Conservation (phyloP, 345 rosid species). For the Camelina hispida region DNA sequence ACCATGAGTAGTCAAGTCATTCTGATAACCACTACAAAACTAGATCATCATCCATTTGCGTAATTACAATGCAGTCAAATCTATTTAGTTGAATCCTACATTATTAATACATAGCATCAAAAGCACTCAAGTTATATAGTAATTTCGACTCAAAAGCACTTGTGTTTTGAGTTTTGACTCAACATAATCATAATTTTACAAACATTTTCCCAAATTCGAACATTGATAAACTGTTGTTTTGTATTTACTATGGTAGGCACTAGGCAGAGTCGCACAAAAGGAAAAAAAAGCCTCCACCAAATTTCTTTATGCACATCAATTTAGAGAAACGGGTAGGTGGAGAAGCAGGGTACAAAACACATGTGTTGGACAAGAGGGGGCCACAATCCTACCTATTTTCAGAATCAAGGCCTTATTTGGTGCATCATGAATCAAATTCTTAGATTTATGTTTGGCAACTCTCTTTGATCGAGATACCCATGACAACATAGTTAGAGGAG, state of each 20-base stretch:
- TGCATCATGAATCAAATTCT: not conserved
- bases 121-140: too few relatives aligned
- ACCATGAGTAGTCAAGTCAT: too few relatives aligned
- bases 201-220: not conserved
- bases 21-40: too few relatives aligned
- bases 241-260: not conserved
- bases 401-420: constrained; percentile 36
- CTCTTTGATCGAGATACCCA: not conserved
- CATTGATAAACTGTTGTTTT: not conserved
- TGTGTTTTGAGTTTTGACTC: too few relatives aligned
- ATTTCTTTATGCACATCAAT: not conserved
- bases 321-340: constrained; percentile 34
- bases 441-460: not conserved
- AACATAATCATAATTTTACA: too few relatives aligned
- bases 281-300: not conserved
- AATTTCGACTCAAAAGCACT: too few relatives aligned
- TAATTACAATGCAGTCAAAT: too few relatives aligned
- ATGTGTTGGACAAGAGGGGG: constrained; percentile 24
- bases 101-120: too few relatives aligned
- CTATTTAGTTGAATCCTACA: too few relatives aligned
- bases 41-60: too few relatives aligned
- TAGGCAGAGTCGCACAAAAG: too few relatives aligned
- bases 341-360: constrained; percentile 34
- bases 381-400: constrained; percentile 39
- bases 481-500: too few relatives aligned